phyloP scores from a whole-genome alignment of 2,329 filamentous ascomycete species.

The Ophioceras dolichostomum region DNA sequence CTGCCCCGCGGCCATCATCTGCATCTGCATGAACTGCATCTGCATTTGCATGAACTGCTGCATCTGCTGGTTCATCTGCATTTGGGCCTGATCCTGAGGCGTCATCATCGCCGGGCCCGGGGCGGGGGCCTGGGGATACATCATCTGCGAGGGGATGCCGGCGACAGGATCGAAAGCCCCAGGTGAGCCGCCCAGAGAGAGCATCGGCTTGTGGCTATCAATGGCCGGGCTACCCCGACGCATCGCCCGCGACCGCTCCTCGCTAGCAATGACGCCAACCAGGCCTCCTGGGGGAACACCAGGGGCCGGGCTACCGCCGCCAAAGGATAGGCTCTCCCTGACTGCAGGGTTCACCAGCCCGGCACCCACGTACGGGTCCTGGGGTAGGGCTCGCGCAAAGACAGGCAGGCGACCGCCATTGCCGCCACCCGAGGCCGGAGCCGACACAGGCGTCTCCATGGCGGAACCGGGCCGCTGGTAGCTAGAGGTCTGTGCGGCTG shows the following conservation, averaged over 20 bases:
- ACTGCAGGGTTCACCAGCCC: constrained; percentile 60
- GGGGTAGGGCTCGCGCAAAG: constrained; percentile 71
- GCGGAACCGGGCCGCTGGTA: constrained; percentile 42
- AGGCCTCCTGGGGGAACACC: constrained; percentile 59
- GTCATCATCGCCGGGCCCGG: constrained; percentile 28
- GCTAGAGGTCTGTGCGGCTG: constrained; percentile 28
- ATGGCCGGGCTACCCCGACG: constrained; percentile 66
- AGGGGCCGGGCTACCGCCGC: constrained; percentile 37
- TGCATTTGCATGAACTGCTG: constrained; percentile 85
- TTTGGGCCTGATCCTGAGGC: constrained; percentile 58
- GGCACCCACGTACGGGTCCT: constrained; percentile 75
- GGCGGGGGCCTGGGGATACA: constrained; percentile 27
- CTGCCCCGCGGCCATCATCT: constrained; percentile 59
- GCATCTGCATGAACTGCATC: constrained; percentile 89
- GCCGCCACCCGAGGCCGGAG: constrained; percentile 16
- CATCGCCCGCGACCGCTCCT: constrained; percentile 68
- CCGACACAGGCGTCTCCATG: constrained; percentile 34
- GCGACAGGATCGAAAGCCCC: constrained; percentile 33
- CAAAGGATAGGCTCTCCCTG: constrained; percentile 63
- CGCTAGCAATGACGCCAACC: constrained; percentile 76
- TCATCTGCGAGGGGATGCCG: constrained; percentile 37
- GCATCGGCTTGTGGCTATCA: constrained; percentile 30
- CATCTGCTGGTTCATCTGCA: constrained; percentile 77
- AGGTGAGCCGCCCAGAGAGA: constrained; percentile 12
- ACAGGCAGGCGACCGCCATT: constrained; percentile 50